Evolutionary conservation across 1,284 basidiomycete species (phyloP).

Genomic region (Phlebopus sp.): DNA sequence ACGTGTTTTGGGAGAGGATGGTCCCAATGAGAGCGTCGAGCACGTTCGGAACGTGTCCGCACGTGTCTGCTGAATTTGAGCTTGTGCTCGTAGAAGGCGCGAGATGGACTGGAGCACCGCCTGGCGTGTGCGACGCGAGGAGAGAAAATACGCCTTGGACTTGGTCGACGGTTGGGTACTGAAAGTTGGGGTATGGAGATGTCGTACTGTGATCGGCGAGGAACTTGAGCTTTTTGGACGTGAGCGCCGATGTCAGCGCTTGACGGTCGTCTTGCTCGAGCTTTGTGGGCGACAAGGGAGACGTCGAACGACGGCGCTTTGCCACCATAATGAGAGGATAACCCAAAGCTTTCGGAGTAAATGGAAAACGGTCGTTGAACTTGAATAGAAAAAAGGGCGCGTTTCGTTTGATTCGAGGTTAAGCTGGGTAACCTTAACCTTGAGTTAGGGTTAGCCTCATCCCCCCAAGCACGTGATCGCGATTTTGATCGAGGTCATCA

Average conservation of each 20-base stretch:
- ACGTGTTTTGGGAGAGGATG: slow-evolving; percentile 75
- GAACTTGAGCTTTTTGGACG: slow-evolving; percentile 51
- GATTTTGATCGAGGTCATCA: neutral
- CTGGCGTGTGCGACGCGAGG: slow-evolving; percentile 34
- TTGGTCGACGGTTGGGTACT: slow-evolving; percentile 49
- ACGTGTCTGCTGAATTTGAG: slow-evolving; percentile 47
- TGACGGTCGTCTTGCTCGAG: neutral
- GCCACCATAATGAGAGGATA: neutral
- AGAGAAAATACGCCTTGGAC: slow-evolving; percentile 46
- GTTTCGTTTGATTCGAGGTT: too few relatives aligned
- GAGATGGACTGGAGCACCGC: slow-evolving; percentile 23
- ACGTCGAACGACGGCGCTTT: slow-evolving; percentile 20
- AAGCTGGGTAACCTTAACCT: slow-evolving; percentile 4
- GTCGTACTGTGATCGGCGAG: slow-evolving; percentile 40
- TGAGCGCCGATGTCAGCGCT: neutral
- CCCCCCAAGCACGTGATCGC: slow-evolving; percentile 21
- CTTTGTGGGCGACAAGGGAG: neutral
- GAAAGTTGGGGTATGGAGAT: slow-evolving; percentile 56
- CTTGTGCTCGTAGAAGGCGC: slow-evolving; percentile 16
- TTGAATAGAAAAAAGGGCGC: neutral
- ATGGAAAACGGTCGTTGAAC: too few relatives aligned
- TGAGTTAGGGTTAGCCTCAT: slow-evolving; percentile 10
- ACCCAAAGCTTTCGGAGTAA: neutral
- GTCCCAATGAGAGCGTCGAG: slow-evolving; percentile 72
- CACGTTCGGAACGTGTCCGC: slow-evolving; percentile 60